Conservation (phyloP, 768 basidiomycete species). For the Pilatotrama ljubarskyi region DNA sequence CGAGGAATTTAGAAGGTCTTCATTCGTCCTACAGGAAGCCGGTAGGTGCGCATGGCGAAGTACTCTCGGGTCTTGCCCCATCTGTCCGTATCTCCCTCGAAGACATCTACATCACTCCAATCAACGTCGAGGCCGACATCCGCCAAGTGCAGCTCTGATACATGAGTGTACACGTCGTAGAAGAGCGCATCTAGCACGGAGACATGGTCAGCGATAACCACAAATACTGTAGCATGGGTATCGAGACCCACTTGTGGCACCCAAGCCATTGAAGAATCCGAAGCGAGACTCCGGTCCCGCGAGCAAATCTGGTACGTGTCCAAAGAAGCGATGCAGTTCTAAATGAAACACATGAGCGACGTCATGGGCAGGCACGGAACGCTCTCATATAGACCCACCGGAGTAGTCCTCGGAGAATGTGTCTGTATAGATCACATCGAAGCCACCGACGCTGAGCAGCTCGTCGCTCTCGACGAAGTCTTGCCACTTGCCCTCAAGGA, state of each 20-base stretch:
- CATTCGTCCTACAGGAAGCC: slow-evolving; percentile 54
- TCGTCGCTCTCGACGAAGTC: slow-evolving; percentile 66
- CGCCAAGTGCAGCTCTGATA: slow-evolving; percentile 84
- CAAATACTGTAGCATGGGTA: neutral
- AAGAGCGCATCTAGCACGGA: slow-evolving; percentile 69
- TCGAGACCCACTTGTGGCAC: slow-evolving; percentile 80
- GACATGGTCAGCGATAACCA: neutral
- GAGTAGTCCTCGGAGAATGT: slow-evolving; percentile 89
- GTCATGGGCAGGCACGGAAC: neutral
- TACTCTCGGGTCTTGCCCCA: slow-evolving; percentile 82
- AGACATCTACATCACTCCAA: slow-evolving; percentile 84
- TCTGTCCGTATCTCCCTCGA: slow-evolving; percentile 52
- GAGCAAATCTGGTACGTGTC: slow-evolving; percentile 73
- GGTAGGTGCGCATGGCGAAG: slow-evolving; percentile 75
- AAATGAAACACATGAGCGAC: neutral
- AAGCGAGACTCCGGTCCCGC: slow-evolving; percentile 74
- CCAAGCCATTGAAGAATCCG: slow-evolving; percentile 97
- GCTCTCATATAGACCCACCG: slow-evolving; percentile 35
- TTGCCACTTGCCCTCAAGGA: slow-evolving; percentile 94
- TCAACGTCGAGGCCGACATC: slow-evolving; percentile 74
- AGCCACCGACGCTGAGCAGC: slow-evolving; percentile 67
- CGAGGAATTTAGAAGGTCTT: slow-evolving; percentile 19
- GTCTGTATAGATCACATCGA: slow-evolving; percentile 90
- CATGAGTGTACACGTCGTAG: slow-evolving; percentile 87
- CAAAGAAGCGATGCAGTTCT: slow-evolving; percentile 83